Base-by-base conservation (phyloP, 768 basidiomycete genomes). In the Thelephora ganbajun region DNA sequence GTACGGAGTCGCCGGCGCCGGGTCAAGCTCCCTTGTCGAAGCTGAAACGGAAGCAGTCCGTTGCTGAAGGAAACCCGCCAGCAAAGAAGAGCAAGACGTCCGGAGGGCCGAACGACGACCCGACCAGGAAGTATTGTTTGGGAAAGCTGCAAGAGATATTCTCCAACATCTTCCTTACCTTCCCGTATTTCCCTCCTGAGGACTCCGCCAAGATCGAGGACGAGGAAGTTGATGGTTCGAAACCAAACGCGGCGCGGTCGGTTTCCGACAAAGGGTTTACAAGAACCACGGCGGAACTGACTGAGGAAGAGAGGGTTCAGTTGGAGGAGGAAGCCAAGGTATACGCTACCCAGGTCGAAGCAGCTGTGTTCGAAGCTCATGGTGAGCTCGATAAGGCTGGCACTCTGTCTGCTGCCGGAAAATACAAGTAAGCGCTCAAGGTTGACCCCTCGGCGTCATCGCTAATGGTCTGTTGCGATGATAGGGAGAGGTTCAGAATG, bases 401-500 rank as follows among this genome's bases (percentile, higher is more conserved):
- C 13, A 70, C 71, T 42, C 69, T 65, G n/a, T 63, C 69, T 48
- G 83, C 82, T 34, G 81, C 76, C 23, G 66, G 70, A 41, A 91
- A 86, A 57, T 91, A 91, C 67, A 91, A 90, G 88, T 88, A 58
- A 44, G 76, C 62, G 48, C 22, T 35, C 30, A 37, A 2, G 20
- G 22, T 49, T 23, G n/a, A 35, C 50, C 22, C 45, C 34, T 1
- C 46, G 19, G 50, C 49, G 57, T 42, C 30, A 33, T 45, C 23
- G 14, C 16, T 35, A 9, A 20, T 33, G 13, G 30, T 22, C 14
- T 41, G 18, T 30, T 30, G 26, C 26, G 9, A 30, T 30, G 26
- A 30, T 51, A 91, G 88, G 70, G 84, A 89, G 65, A 87, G 88
- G 57, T 93, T 91, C 68, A 79, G 90, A 50, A 92, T 82, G 73